phyloP scores from a whole-genome alignment of 306 rosid genomes.

The Aeschynomene evenia region DNA sequence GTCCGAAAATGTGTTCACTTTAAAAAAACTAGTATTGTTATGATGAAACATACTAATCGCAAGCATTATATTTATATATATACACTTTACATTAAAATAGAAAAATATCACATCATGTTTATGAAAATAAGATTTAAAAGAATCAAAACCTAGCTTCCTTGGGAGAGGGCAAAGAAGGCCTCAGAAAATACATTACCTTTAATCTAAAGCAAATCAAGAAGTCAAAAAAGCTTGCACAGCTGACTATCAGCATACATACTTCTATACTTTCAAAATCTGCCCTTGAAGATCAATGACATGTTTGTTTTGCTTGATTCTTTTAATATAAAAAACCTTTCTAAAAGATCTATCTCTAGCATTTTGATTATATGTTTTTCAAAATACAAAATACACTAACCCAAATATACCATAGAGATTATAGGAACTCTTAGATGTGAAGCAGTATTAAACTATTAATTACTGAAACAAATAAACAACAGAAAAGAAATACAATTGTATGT shows the following conservation, averaged over 20 bases:
- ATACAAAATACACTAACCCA: not conserved
- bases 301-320: not conserved
- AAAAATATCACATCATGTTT: not conserved
- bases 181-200: not conserved
- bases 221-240: not conserved
- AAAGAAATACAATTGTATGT: constrained; percentile 6
- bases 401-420: not conserved
- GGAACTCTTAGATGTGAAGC: not conserved
- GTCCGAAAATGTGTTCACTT: not conserved
- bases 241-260: not conserved
- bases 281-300: not conserved
- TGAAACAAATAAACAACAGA: constrained; percentile 8
- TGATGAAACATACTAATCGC: not conserved
- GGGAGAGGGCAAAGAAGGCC: not conserved
- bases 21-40: not conserved
- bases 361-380: not conserved
- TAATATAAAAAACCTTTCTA: not conserved
- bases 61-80: not conserved
- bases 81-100: not conserved
- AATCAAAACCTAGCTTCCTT: not conserved
- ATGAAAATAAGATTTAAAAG: constrained; percentile 4
- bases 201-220: not conserved
- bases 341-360: not conserved
- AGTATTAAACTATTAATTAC: not conserved
- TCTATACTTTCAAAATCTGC: not conserved